Conservation (phyloP, 371 early-diverging fungal species). For the Rhizomucor pusillus region DNA sequence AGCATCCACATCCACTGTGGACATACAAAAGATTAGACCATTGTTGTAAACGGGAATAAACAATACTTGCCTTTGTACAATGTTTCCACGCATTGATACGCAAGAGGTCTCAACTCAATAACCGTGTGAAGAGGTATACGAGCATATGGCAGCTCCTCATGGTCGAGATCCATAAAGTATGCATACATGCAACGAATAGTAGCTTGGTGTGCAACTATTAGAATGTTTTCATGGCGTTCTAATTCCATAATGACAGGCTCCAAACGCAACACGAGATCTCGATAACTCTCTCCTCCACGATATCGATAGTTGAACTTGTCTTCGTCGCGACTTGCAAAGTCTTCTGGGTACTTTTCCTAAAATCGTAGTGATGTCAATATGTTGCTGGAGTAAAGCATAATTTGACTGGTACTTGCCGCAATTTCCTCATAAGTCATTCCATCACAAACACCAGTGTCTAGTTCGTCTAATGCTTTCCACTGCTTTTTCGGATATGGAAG, state of each 20-base stretch:
- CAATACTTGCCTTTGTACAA: constrained; percentile 57
- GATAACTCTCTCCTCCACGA: constrained; percentile 94
- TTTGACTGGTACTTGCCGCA: constrained; percentile 48
- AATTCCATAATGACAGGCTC: constrained; percentile 93
- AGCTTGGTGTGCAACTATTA: constrained; percentile 95
- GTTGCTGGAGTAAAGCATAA: too few species aligned
- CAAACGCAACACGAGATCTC: constrained; percentile 62
- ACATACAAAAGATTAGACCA: not conserved
- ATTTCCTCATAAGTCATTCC: constrained; percentile 98
- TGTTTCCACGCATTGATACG: constrained; percentile 93
- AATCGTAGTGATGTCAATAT: too few species aligned
- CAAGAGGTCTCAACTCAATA: constrained; percentile 91
- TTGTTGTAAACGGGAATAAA: not conserved
- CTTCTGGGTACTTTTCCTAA: constrained; percentile 75
- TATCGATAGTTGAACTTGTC: constrained; percentile 96
- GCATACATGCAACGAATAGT: constrained; percentile 92
- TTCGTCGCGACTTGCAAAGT: constrained; percentile 86
- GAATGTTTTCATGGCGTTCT: constrained; percentile 93
- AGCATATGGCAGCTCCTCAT: constrained; percentile 93
- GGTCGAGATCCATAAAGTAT: constrained; percentile 88
- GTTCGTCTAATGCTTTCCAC: constrained; percentile 97
- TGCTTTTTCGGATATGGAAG: constrained; percentile 84
- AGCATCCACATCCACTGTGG: constrained; percentile 73
- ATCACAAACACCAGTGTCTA: constrained; percentile 97
- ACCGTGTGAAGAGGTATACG: constrained; percentile 97